These are phyloP conservation scores for Colletotrichum musae DNA, from an alignment of 2,329 filamentous ascomycete species.

Conservation along the genomic window DNA sequence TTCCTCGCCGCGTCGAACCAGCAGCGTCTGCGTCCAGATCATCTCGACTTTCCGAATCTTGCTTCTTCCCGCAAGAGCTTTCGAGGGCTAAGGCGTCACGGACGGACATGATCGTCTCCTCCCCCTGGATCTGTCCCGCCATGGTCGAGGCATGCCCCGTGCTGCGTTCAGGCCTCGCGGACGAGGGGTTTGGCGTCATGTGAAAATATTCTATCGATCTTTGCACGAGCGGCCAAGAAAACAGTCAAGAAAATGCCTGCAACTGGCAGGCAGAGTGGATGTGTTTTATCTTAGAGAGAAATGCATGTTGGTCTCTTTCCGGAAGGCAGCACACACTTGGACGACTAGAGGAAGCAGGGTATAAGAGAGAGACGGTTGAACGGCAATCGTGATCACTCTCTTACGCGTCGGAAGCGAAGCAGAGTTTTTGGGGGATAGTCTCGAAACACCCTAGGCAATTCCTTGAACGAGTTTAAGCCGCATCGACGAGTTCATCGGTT, in stretches of 20 bases:
- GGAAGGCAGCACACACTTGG: not conserved
- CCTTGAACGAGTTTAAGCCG: not conserved
- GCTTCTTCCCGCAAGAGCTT: not conserved
- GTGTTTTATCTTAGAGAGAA: not conserved
- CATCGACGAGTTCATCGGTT: not conserved
- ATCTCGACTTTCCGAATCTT: not conserved
- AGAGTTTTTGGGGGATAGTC: slow-evolving; percentile 2
- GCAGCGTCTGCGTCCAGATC: not conserved
- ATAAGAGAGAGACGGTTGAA: not conserved
- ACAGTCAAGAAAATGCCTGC: not conserved
- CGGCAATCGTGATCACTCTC: not conserved
- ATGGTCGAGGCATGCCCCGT: not conserved
- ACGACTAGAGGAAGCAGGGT: not conserved
- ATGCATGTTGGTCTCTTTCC: not conserved
- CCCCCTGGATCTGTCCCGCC: not conserved
- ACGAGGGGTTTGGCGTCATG: slow-evolving; percentile 2
- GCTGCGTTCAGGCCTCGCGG: not conserved
- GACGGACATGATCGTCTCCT: slow-evolving; percentile 20
- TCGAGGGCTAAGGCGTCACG: not conserved
- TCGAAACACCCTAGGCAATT: slow-evolving; percentile 13
- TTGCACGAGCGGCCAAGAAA: not conserved
- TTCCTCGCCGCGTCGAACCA: slow-evolving; percentile 1
- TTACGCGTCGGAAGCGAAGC: slow-evolving; percentile 8
- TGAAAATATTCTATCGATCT: not conserved
- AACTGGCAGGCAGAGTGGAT: not conserved